phyloP scores from a whole-genome alignment of 2,329 filamentous ascomycete species.

The Penicillium sp. region DNA sequence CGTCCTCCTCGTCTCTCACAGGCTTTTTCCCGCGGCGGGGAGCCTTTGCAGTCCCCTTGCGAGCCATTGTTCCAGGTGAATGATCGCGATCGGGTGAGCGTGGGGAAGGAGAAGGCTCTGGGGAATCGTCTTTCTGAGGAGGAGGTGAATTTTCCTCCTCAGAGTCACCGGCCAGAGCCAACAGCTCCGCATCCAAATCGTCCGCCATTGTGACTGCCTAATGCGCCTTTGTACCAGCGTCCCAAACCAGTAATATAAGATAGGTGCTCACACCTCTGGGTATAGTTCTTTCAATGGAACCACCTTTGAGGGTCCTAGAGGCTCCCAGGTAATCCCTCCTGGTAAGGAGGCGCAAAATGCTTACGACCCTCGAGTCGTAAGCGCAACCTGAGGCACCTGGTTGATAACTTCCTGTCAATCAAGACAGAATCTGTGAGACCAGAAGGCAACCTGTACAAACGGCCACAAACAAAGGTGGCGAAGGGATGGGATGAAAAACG shows the following conservation, averaged over 20 bases:
- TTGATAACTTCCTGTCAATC: constrained; percentile 5
- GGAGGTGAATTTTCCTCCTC: constrained; percentile 56
- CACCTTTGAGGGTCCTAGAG: not conserved
- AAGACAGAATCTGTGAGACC: not conserved
- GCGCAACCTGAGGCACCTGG: not conserved
- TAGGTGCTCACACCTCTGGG: not conserved
- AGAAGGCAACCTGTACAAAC: constrained; percentile 14
- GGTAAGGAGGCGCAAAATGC: constrained; percentile 25
- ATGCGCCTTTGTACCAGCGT: not conserved
- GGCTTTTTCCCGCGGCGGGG: constrained; percentile 48
- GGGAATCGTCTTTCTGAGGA: constrained; percentile 59
- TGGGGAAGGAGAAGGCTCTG: constrained; percentile 55
- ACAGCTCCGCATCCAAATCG: constrained; percentile 86
- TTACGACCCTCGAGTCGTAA: constrained; percentile 12
- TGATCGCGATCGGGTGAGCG: constrained; percentile 42
- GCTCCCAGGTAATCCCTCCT: constrained; percentile 13
- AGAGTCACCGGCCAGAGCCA: constrained; percentile 79
- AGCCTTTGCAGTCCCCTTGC: constrained; percentile 49
- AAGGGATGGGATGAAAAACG: constrained; percentile 23
- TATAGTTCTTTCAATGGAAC: not conserved
- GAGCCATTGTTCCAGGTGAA: constrained; percentile 46
- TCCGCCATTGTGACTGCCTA: constrained; percentile 66
- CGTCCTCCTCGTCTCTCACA: constrained; percentile 71
- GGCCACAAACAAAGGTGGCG: constrained; percentile 8
- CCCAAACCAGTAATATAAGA: not conserved